Percentiles rank a stretch among this genome's conserved stretches.
phyloP scores from a whole-genome alignment of 305 asterid genomes.

The Withania somnifera region DNA sequence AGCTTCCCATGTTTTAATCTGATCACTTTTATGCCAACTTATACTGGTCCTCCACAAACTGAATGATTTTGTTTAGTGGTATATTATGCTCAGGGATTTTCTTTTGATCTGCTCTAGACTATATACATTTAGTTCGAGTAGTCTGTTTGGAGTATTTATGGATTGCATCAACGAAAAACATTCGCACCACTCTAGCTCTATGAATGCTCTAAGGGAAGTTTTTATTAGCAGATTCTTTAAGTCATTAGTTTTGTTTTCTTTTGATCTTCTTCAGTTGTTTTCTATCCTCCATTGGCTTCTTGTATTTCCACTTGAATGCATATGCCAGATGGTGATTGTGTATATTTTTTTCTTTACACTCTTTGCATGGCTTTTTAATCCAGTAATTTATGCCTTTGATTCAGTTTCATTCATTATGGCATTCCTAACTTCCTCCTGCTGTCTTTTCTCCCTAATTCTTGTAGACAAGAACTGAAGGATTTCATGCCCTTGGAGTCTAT shows the following conservation, averaged over 20 bases:
- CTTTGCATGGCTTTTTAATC: neutral
- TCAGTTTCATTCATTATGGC: neutral
- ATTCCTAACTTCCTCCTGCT: slow-evolving; percentile 7
- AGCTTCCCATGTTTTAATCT: neutral
- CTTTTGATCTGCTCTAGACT: neutral
- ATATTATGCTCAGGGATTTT: neutral
- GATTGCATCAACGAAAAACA: neutral
- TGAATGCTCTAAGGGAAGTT: neutral
- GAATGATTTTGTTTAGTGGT: neutral
- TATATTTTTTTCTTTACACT: neutral
- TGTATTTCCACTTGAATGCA: neutral
- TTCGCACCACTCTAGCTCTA: neutral
- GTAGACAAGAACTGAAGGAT: slow-evolving; percentile 87
- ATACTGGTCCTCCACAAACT: neutral
- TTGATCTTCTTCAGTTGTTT: neutral
- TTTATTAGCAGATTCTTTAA: neutral
- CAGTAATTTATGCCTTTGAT: neutral
- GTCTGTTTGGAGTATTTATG: neutral
- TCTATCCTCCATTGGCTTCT: neutral
- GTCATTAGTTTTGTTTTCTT: neutral
- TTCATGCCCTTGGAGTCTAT: slow-evolving; percentile 66
- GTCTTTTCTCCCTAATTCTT: slow-evolving; percentile 1
- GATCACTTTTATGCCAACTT: neutral
- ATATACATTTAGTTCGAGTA: neutral
- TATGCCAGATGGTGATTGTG: neutral